These are phyloP conservation scores for Penicillium chermesinum DNA, from an alignment of 495 filamentous ascomycete genomes.

Conservation along the genomic window DNA sequence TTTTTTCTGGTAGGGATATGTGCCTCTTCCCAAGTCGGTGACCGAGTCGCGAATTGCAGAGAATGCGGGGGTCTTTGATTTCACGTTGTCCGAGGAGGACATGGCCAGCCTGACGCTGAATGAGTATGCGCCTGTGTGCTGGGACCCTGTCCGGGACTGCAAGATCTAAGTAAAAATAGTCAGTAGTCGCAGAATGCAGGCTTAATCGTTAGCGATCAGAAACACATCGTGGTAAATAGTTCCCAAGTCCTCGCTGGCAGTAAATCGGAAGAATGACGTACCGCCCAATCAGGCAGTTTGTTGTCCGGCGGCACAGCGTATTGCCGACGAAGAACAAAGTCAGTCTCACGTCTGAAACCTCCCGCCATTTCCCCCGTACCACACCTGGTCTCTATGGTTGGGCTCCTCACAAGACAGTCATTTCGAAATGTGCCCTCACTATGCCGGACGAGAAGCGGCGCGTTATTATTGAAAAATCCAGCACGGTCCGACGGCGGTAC, in stretches of 20 bases:
- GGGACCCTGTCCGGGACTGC: slow-evolving; percentile 62
- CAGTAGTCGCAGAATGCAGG: too few species aligned
- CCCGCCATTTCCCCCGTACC: slow-evolving; percentile 1
- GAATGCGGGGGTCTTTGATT: slow-evolving; percentile 77
- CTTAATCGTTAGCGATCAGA: too few species aligned
- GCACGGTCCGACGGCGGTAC: slow-evolving; percentile 40
- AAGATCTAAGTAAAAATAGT: slow-evolving; percentile 13
- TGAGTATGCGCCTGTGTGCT: slow-evolving; percentile 58
- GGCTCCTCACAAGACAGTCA: slow-evolving; percentile 12
- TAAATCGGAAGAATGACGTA: background rate
- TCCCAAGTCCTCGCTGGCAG: too few species aligned
- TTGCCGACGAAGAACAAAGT: slow-evolving; percentile 24
- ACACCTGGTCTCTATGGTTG: slow-evolving; percentile 14
- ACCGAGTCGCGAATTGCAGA: slow-evolving; percentile 58
- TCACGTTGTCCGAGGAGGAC: slow-evolving; percentile 60
- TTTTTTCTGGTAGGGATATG: slow-evolving; percentile 50
- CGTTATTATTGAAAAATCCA: slow-evolving; percentile 44
- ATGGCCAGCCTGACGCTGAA: slow-evolving; percentile 52
- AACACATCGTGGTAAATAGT: too few species aligned
- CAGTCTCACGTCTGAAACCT: too few species aligned
- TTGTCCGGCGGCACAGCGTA: slow-evolving; percentile 34
- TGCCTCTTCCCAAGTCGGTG: slow-evolving; percentile 60
- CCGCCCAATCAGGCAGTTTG: slow-evolving; percentile 22
- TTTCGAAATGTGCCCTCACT: slow-evolving; percentile 19
- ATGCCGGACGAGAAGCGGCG: slow-evolving; percentile 40